phyloP scores from a whole-genome alignment of 2,329 filamentous ascomycete genomes.

The Eutypa lata region DNA sequence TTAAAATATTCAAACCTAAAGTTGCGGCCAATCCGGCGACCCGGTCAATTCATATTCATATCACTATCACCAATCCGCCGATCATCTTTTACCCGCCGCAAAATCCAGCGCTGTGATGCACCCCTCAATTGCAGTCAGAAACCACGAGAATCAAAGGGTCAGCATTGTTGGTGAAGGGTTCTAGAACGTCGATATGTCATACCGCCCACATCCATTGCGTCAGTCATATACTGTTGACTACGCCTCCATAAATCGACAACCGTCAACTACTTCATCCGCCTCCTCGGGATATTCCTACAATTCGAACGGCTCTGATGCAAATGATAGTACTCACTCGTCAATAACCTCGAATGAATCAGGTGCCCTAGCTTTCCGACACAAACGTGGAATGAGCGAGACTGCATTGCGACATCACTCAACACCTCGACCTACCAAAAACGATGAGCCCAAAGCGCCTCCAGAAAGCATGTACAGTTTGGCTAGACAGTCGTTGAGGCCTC shows the following conservation, averaged over 20 bases:
- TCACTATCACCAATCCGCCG: slow-evolving; percentile 10
- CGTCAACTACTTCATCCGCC: slow-evolving; percentile 67
- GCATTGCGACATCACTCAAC: slow-evolving; percentile 46
- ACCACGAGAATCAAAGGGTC: slow-evolving; percentile 22
- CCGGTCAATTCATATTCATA: not conserved
- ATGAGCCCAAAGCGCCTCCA: slow-evolving; percentile 43
- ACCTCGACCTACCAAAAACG: slow-evolving; percentile 43
- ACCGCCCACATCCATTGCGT: slow-evolving; percentile 55
- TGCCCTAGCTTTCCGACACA: slow-evolving; percentile 50
- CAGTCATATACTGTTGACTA: slow-evolving; percentile 45
- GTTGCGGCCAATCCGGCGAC: not conserved
- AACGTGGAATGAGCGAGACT: slow-evolving; percentile 73
- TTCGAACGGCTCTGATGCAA: slow-evolving; percentile 42
- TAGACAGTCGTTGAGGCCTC: slow-evolving; percentile 73
- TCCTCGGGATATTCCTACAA: slow-evolving; percentile 64
- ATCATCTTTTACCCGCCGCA: slow-evolving; percentile 30
- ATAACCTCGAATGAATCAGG: slow-evolving; percentile 62
- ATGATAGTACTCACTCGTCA: slow-evolving; percentile 70
- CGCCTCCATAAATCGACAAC: slow-evolving; percentile 53
- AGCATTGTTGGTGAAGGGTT: slow-evolving; percentile 13
- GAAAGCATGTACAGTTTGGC: slow-evolving; percentile 68
- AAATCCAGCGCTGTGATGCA: slow-evolving; percentile 25
- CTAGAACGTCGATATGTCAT: slow-evolving; percentile 47
- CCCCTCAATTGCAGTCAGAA: slow-evolving; percentile 20
- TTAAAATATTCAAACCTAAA: slow-evolving; percentile 2